Evolutionary conservation across 768 basidiomycete species (phyloP).

Genomic region (Phylloporus rhodoxanthus): DNA sequence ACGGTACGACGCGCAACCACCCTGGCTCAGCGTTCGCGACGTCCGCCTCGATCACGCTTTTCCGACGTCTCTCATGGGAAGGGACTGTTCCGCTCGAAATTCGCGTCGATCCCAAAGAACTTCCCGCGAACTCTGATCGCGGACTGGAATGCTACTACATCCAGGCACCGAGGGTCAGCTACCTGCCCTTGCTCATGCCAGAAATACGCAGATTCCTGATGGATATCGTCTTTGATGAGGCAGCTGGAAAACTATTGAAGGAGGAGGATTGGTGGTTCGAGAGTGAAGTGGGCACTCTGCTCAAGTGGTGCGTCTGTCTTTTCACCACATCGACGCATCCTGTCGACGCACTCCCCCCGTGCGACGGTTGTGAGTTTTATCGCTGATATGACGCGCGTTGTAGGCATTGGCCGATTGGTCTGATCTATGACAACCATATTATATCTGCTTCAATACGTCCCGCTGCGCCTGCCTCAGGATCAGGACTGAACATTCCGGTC

Average conservation of each 20-base stretch:
- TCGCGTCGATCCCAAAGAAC: conserved; percentile 81
- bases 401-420: conserved; percentile 98
- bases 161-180: conserved; percentile 87
- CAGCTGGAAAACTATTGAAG: conserved; percentile 64
- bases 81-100: conserved; percentile 87
- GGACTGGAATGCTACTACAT: conserved; percentile 86
- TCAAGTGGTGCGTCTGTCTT: conserved; percentile 70
- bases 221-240: conserved; percentile 90
- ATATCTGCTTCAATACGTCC: conserved; percentile 54
- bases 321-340: neutral
- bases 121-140: conserved; percentile 85
- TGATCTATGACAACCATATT: conserved; percentile 84
- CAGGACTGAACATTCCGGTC: conserved; percentile 35
- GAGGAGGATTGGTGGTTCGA: conserved; percentile 99
- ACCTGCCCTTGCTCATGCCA: conserved; percentile 85
- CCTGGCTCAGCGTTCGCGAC: conserved; percentile 42
- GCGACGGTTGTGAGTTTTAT: neutral
- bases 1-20: conserved; percentile 48
- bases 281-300: conserved; percentile 69
- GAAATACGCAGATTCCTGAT: conserved; percentile 85
- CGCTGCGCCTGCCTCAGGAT: conserved; percentile 33
- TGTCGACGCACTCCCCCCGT: neutral
- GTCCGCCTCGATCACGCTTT: conserved; percentile 69
- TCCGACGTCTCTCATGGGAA: conserved; percentile 86
- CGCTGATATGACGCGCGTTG: conserved; percentile 8